Percentiles rank a stretch among this genome's conserved stretches.
phyloP scores from a whole-genome alignment of 768 basidiomycete genomes.

The Leccinum subtestaceum region DNA sequence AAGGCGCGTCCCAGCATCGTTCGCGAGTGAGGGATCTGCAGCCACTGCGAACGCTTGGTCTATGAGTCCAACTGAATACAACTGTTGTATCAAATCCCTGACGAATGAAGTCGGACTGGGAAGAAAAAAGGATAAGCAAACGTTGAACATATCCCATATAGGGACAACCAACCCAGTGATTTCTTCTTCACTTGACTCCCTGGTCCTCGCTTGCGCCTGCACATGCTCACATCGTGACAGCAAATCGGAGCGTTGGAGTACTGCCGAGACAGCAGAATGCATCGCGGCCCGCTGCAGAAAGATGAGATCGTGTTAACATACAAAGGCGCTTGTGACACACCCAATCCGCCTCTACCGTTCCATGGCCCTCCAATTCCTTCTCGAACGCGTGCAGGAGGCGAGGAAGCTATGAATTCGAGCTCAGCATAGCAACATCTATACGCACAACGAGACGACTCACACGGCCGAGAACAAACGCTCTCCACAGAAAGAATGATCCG shows the following conservation, averaged over 20 bases:
- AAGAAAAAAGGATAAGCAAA: constrained; percentile 11
- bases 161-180: constrained; percentile 12
- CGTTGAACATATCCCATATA: neutral
- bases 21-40: constrained; percentile 49
- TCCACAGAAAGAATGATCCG: constrained; percentile 52
- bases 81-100: constrained; percentile 44
- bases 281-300: constrained; percentile 38
- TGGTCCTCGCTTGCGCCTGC: constrained; percentile 33
- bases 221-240: constrained; percentile 52
- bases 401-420: constrained; percentile 49
- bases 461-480: constrained; percentile 67
- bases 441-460: constrained; percentile 40
- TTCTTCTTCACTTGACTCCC: constrained; percentile 25
- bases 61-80: constrained; percentile 52
- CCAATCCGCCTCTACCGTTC: constrained; percentile 53
- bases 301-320: constrained; percentile 8
- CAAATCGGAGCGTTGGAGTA: constrained; percentile 53
- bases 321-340: constrained; percentile 36
- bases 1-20: constrained; percentile 48
- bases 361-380: constrained; percentile 46
- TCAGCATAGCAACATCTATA: constrained; percentile 1
- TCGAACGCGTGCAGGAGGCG: constrained; percentile 55
- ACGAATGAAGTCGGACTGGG: constrained; percentile 25
- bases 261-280: constrained; percentile 47
- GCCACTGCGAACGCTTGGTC: constrained; percentile 50